Base-by-base conservation (phyloP, 164 flowering plant genomes). In the Kingdonia uniflora region DNA sequence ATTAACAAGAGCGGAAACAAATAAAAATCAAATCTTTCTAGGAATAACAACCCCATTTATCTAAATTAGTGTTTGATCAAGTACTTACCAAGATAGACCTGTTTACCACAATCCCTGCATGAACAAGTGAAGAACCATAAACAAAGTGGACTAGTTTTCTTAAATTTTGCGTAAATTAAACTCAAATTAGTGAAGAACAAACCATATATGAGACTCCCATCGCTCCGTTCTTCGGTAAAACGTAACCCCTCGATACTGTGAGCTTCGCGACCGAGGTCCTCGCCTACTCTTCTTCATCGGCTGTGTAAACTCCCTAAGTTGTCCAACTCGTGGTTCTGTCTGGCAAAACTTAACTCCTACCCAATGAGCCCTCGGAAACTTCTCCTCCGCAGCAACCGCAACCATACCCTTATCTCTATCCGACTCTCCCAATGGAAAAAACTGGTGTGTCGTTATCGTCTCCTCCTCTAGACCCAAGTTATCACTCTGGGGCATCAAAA, bases 181-280 rank as follows among this genome's bases (percentile, higher is more conserved):
- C 13, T 19, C n/a, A 47, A 38, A 42, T 44, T 19, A 0, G 25
- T n/a, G 16, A 62, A 22, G 7, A 20, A 55, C 76, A 12, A 23
- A 89, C 99, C 99, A 94, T 35, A 94, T 94, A 57, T 94, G 97
- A 19, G 99, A 94, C 63, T 94, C 99, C 99, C 99, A 94, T 1
- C 99, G 76, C 29, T 88, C 94, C 8, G 94, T 85, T 51, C 94
- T 62, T 57, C 94, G 63, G 69, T 85, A 85, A 58, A 77, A 85
- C 2, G 94, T 85, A 37, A 85, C 88, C 0, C 94, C 94, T 1
- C 94, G 70, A 54, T 82, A 85, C 66, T 85, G 94, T 0, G 94
- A 85, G 69, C 94, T 85, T 51, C 94, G 64, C 2, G 99, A 94
- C 84, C 99, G 52, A 0, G 99, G 99, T 0, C 99, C 99, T 0